A percentile compares a stretch with the other conserved stretches of the same genome.
phyloP scores from a whole-genome alignment of 805 yeast species.

The Debaryomyces prosopidis region DNA sequence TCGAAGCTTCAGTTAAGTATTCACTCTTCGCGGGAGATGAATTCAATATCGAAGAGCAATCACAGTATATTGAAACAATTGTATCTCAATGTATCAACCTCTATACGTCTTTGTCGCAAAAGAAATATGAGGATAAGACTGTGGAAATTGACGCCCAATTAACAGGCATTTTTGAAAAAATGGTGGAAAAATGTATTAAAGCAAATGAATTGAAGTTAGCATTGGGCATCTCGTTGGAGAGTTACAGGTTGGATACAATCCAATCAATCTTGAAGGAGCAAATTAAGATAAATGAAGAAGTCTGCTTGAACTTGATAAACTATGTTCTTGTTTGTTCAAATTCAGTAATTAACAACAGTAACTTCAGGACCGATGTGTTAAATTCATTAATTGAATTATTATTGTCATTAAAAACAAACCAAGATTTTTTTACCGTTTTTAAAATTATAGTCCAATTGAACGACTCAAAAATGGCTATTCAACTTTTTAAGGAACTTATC shows the following conservation, averaged over 20 bases:
- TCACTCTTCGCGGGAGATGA: conserved; percentile 82
- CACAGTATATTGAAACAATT: conserved; percentile 91
- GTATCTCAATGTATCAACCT: conserved; percentile 89
- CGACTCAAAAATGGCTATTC: conserved; percentile 68
- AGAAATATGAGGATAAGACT: conserved; percentile 25
- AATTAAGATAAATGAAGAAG: conserved; percentile 46
- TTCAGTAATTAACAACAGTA: conserved; percentile 61
- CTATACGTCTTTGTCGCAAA: conserved; percentile 68
- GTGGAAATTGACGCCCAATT: conserved; percentile 60
- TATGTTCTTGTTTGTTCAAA: conserved; percentile 78
- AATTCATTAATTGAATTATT: conserved; percentile 61
- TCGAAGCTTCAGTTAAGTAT: conserved; percentile 84
- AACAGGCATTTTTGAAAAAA: conserved; percentile 72
- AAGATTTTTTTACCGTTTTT: conserved; percentile 82
- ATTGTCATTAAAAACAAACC: conserved; percentile 49
- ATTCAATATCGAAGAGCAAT: conserved; percentile 70
- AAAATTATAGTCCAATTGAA: conserved; percentile 88
- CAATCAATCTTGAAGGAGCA: conserved; percentile 52
- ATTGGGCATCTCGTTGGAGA: conserved; percentile 87
- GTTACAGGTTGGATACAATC: conserved; percentile 81
- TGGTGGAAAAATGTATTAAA: conserved; percentile 77
- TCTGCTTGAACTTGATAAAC: conserved; percentile 55
- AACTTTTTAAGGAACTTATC: conserved; percentile 64
- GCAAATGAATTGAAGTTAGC: conserved; percentile 77
- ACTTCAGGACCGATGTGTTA: conserved; percentile 67